Evolutionary conservation across 1,284 basidiomycete genomes (phyloP).

Genomic region (Ustilago shanxiensis): DNA sequence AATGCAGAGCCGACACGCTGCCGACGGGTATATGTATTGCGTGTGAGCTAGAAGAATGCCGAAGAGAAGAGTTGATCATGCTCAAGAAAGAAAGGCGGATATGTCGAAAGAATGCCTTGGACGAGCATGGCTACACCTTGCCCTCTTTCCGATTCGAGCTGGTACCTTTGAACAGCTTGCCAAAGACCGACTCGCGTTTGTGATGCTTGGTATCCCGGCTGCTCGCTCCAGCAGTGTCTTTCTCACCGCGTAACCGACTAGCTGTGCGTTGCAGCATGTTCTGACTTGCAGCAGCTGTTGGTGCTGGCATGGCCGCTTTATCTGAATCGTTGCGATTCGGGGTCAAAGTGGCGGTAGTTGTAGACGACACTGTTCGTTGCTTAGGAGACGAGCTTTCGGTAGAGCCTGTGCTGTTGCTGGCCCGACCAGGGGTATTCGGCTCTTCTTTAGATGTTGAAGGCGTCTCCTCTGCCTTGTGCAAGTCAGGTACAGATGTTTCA

Average conservation of each 20-base stretch:
- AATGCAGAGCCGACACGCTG: not conserved
- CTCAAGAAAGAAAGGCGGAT: not conserved
- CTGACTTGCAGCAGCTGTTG: constrained; percentile 8
- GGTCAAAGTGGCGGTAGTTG: constrained; percentile 34
- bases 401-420: not conserved
- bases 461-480: not conserved
- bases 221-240: not conserved
- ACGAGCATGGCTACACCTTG: constrained; percentile 17
- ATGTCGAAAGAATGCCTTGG: not conserved
- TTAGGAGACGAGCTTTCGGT: constrained; percentile 6
- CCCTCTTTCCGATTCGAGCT: constrained; percentile 32
- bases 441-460: not conserved
- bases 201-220: constrained; percentile 1
- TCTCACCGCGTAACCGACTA: constrained; percentile 21
- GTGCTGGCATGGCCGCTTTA: not conserved
- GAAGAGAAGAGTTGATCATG: not conserved
- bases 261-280: constrained; percentile 39
- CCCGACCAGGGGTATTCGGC: not conserved
- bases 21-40: constrained; percentile 11
- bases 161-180: constrained; percentile 43
- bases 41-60: not conserved
- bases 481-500: not conserved
- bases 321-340: constrained; percentile 12
- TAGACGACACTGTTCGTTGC: constrained; percentile 20
- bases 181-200: constrained; percentile 45